Conservation (phyloP, 2,329 filamentous ascomycete species). For the Tolypocladium ophioglossoides region DNA sequence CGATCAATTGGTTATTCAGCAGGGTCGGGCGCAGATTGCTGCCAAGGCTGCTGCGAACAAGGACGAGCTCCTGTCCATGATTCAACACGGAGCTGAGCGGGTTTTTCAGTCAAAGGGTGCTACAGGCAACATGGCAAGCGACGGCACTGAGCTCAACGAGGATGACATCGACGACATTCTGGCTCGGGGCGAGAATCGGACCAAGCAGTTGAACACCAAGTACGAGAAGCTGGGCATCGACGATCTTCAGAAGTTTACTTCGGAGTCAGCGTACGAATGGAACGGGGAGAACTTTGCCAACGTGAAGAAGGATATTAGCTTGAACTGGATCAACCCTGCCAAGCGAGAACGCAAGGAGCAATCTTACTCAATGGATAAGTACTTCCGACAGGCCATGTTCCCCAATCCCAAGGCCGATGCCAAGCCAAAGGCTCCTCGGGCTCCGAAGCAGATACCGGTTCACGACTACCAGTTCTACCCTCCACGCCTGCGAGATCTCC, state of each 20-base stretch:
- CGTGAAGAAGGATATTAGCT: constrained; percentile 81
- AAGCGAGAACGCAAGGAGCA: constrained; percentile 98
- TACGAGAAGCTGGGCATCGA: constrained; percentile 97
- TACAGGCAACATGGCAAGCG: constrained; percentile 47
- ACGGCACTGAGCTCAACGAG: constrained; percentile 58
- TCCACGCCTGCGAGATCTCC: constrained; percentile 68
- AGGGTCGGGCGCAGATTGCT: constrained; percentile 84
- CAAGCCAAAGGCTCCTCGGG: constrained; percentile 90
- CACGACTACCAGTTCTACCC: constrained; percentile 99
- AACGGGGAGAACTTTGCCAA: constrained; percentile 94
- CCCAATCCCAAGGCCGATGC: constrained; percentile 71
- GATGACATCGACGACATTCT: constrained; percentile 88
- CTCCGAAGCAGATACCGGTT: constrained; percentile 82
- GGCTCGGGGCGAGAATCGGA: constrained; percentile 76
- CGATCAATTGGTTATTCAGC: constrained; percentile 95
- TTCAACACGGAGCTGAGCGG: constrained; percentile 94
- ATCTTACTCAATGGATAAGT: constrained; percentile 97
- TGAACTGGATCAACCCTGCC: constrained; percentile 95
- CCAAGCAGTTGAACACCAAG: constrained; percentile 80
- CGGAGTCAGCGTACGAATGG: constrained; percentile 97
- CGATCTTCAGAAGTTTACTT: constrained; percentile 94
- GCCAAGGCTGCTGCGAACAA: constrained; percentile 89
- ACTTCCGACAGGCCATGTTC: constrained; percentile 85
- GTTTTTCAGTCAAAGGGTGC: constrained; percentile 71
- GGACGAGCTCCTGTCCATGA: constrained; percentile 94